A percentile compares a stretch with the other conserved stretches of the same genome.
These are phyloP conservation scores for Cryptosporidium baileyi DNA, from an alignment of 169 alveolate species.

Conservation along the genomic window DNA sequence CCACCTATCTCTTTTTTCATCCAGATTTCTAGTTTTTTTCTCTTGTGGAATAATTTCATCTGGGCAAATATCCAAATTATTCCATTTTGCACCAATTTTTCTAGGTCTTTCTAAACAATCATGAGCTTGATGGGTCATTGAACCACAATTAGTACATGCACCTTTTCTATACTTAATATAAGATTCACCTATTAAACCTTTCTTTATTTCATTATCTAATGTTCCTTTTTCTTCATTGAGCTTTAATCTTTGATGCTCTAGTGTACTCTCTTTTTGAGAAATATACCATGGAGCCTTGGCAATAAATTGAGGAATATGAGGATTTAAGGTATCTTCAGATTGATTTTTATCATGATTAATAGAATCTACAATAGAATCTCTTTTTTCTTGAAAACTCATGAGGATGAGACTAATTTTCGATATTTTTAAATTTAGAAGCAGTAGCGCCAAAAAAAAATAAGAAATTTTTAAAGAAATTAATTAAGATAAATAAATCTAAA, in stretches of 20 bases:
- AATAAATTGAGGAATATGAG: slow-evolving; percentile 86
- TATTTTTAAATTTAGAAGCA: no score
- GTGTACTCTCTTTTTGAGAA: slow-evolving; percentile 76
- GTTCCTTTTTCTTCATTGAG: slow-evolving; percentile 71
- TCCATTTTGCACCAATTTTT: slow-evolving; percentile 93
- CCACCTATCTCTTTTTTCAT: slow-evolving; percentile 97
- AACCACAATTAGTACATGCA: slow-evolving; percentile 99
- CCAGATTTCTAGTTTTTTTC: slow-evolving; percentile 75
- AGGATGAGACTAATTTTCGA: background rate
- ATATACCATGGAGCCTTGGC: slow-evolving; percentile 88
- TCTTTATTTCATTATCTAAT: slow-evolving; percentile 1
- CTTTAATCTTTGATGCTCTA: slow-evolving; percentile 81
- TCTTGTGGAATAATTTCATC: slow-evolving; percentile 88
- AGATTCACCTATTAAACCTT: slow-evolving; percentile 73
- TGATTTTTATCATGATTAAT: background rate
- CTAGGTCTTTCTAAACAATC: slow-evolving; percentile 97
- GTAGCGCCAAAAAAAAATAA: background rate
- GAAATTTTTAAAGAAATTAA: background rate
- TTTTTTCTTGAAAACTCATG: background rate
- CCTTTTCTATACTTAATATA: slow-evolving; percentile 89
- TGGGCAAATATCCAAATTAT: slow-evolving; percentile 86
- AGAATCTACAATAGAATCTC: background rate
- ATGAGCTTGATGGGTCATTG: slow-evolving; percentile 95
- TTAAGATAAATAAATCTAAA: background rate
- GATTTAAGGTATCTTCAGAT: slow-evolving; percentile 78